A percentile compares a stretch with the other conserved stretches of the same genome.
Evolutionary conservation across 2,329 filamentous ascomycete genomes (phyloP).

Genomic region (Xylaria arbuscula): DNA sequence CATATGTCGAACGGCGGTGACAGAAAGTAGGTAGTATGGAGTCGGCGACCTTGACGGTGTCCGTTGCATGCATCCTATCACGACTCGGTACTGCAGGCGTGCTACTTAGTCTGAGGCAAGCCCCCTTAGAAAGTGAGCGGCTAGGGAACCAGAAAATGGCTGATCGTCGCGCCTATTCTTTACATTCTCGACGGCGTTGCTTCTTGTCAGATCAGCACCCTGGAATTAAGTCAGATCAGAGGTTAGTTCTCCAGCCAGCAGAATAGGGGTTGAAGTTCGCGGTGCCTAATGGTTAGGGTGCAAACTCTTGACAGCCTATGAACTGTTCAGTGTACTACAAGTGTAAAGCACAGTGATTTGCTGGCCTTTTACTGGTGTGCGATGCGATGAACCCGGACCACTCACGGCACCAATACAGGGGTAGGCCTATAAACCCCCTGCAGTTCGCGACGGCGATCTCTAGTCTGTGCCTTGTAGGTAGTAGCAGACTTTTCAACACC

Average conservation of each 20-base stretch:
- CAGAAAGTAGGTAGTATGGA: not conserved
- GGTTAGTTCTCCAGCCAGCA: conserved; percentile 8
- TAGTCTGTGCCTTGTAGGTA: conserved; percentile 8
- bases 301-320: conserved; percentile 9
- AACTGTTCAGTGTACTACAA: not conserved
- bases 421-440: conserved; percentile 17
- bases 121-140: not conserved
- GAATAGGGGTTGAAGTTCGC: conserved; percentile 15
- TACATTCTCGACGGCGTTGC: not conserved
- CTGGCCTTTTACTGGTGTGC: conserved; percentile 26
- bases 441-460: conserved; percentile 29
- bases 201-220: conserved; percentile 6
- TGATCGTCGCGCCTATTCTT: conserved; percentile 25
- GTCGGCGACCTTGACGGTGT: not conserved
- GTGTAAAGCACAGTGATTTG: conserved; percentile 9
- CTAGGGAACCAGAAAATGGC: conserved; percentile 12
- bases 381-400: conserved; percentile 37
- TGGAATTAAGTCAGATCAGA: not conserved
- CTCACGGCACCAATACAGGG: conserved; percentile 41
- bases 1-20: not conserved
- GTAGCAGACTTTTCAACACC: not conserved
- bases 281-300: conserved; percentile 9
- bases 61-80: conserved; percentile 15
- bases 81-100: not conserved
- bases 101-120: not conserved